Conservation (phyloP, 2,329 filamentous ascomycete genomes). For the Cladosporium sphaerospermum region DNA sequence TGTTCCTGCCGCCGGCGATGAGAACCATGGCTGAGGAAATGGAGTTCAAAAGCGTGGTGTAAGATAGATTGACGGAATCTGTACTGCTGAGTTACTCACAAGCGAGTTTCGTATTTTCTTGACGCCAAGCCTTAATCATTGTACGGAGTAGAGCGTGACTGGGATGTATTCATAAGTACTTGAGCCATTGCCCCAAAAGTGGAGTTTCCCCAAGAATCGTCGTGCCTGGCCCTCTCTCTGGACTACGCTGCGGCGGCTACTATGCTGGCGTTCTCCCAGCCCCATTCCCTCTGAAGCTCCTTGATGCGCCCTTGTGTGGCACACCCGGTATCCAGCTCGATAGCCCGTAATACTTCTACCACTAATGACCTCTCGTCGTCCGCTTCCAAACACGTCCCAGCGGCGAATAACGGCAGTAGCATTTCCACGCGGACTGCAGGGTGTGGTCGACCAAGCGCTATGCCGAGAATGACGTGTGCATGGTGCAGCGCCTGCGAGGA, state of each 20-base stretch:
- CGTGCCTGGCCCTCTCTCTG: not conserved
- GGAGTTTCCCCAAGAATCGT: too few species aligned
- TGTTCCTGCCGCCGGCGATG: constrained; percentile 9
- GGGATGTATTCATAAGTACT: too few species aligned
- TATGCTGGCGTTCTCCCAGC: constrained; percentile 16
- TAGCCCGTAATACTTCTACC: constrained; percentile 52
- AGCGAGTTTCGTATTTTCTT: too few species aligned
- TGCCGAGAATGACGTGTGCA: constrained; percentile 55
- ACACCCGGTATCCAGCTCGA: constrained; percentile 58
- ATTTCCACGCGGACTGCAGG: constrained; percentile 52
- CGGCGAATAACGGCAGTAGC: constrained; percentile 53
- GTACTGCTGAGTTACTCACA: too few species aligned
- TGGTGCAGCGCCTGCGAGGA: constrained; percentile 50
- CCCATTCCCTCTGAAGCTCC: constrained; percentile 46
- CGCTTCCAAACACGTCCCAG: constrained; percentile 54
- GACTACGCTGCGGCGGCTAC: not conserved
- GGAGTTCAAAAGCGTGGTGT: not conserved
- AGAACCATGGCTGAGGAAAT: not conserved
- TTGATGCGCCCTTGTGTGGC: constrained; percentile 54
- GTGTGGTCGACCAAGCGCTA: constrained; percentile 51
- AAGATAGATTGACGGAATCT: constrained; percentile 4
- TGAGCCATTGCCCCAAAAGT: too few species aligned
- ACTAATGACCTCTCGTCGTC: constrained; percentile 50
- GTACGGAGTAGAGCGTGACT: too few species aligned
- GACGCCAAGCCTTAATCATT: too few species aligned